Evolutionary conservation across 2,329 filamentous ascomycete species (phyloP), one percentile per base, ranked within the genome.

Genomic region (Penicillium sp.): DNA sequence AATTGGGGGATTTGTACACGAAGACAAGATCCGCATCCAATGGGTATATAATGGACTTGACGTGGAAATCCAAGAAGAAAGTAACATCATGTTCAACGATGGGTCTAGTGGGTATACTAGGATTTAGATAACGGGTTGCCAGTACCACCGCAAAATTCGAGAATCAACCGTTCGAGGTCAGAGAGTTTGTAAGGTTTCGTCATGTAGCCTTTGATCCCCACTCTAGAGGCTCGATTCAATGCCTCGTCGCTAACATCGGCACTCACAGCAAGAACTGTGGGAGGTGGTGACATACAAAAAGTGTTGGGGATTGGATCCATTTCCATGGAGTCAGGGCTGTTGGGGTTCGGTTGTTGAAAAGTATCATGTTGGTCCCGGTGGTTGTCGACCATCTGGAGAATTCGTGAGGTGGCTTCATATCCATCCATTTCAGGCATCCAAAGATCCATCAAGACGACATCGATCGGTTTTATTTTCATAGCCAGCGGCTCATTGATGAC

Each of bases 391-490:
- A 86, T 80, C 25, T 76, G 73, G 11, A 88, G 72, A 43, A 90
- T 90, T 46, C 79, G 76, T 64, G 83, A 79, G 0, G 87, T 84
- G 2, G 87, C 87, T 67, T 89, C 83, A 62, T 88, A 90, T 1
- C 87, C 87, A 66, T 90, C 87, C 79, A 90, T 86, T 61, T 85
- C 78, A 0, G 87, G 87, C 86, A 90, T 90, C 87, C 87, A 90
- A 10, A 90, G 79, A 71, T 90, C 87, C 87, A 90, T 90, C 43
- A 90, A 74, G 25, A 90, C 79, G 2, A 88, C 80, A 65, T 89
- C 83, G 55, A 89, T 83, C 3, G 73, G 71, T 55, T 75, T 76
- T 11, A 69, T 59, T 41, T 73, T 70, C 43, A 67, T 61, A 59
- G 63, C 29, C 62, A 67, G 19, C 60, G 68, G 48, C 60, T 64